Conservation (phyloP, 257 asterid genomes). For the Parsonsia alboflavescens region DNA sequence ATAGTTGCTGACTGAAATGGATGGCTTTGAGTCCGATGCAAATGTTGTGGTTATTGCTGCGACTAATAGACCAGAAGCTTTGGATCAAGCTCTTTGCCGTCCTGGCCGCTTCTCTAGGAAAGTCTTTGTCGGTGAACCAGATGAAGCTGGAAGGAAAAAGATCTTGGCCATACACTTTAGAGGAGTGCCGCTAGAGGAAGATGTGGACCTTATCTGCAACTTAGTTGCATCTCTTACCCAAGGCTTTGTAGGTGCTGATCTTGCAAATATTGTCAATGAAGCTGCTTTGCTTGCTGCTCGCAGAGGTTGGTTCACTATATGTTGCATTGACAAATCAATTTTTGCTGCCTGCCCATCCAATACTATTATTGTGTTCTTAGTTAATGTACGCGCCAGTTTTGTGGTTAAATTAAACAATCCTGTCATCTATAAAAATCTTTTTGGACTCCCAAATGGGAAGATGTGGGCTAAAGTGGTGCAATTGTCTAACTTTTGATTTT, state of each 20-base stretch:
- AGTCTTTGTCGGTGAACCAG: slow-evolving; percentile 92
- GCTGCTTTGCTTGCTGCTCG: slow-evolving; percentile 96
- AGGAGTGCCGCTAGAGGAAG: slow-evolving; percentile 91
- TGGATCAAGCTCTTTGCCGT: slow-evolving; percentile 94
- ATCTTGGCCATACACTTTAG: slow-evolving; percentile 84
- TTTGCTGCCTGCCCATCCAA: neutral
- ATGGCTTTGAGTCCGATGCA: slow-evolving; percentile 72
- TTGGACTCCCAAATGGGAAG: neutral
- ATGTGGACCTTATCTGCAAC: slow-evolving; percentile 59
- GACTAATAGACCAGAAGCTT: slow-evolving; percentile 92
- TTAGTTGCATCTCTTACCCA: slow-evolving; percentile 84
- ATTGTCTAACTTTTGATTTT: neutral
- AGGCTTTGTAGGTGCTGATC: slow-evolving; percentile 95
- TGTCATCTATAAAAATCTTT: neutral
- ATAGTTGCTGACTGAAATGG: slow-evolving; percentile 99
- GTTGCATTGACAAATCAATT: neutral
- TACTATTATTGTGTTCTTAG: neutral
- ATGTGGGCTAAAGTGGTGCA: neutral
- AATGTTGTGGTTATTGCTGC: slow-evolving; percentile 89
- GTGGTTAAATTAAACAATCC: neutral
- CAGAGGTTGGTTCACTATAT: slow-evolving; percentile 54
- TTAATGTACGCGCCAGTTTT: neutral
- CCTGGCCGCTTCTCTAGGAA: slow-evolving; percentile 98
- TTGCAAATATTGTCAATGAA: slow-evolving; percentile 91
- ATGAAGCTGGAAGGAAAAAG: slow-evolving; percentile 87